These are phyloP conservation scores for Linderniella brevidens DNA, from an alignment of 257 asterid species.

Conservation along the genomic window DNA sequence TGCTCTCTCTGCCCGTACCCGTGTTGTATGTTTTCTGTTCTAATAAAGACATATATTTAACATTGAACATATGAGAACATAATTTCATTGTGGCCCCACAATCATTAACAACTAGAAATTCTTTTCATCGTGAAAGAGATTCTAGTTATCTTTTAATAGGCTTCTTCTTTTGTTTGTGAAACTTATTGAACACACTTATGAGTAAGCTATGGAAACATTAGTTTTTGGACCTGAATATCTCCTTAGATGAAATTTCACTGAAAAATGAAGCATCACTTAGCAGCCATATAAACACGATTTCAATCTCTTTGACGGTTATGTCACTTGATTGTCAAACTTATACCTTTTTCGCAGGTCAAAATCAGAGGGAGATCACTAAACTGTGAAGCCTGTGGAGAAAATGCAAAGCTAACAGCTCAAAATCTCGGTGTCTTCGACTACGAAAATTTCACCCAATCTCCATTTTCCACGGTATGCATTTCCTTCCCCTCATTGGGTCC, in stretches of 20 bases:
- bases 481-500: background rate
- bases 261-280: background rate
- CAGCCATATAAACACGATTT: too few relatives aligned
- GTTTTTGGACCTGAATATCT: too few relatives aligned
- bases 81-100: background rate
- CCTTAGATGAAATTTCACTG: background rate
- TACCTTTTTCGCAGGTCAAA: conserved; percentile 35
- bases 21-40: conserved; percentile 36
- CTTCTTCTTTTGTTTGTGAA: too few relatives aligned
- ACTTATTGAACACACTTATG: too few relatives aligned
- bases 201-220: too few relatives aligned
- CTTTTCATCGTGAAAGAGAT: too few relatives aligned
- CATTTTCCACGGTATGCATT: conserved; percentile 49
- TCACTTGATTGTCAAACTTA: background rate
- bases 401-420: conserved; percentile 27
- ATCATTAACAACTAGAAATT: too few relatives aligned
- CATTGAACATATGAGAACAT: background rate
- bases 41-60: too few relatives aligned
- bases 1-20: conserved; percentile 63
- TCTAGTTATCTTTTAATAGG: too few relatives aligned
- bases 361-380: conserved; percentile 65
- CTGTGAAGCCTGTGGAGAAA: conserved; percentile 71
- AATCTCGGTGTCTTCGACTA: conserved; percentile 43
- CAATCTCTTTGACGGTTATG: too few relatives aligned
- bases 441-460: conserved; percentile 58